These are phyloP conservation scores for Hymenoscyphus fraxineus DNA, from an alignment of 2,329 filamentous ascomycete species.

Conservation along the genomic window DNA sequence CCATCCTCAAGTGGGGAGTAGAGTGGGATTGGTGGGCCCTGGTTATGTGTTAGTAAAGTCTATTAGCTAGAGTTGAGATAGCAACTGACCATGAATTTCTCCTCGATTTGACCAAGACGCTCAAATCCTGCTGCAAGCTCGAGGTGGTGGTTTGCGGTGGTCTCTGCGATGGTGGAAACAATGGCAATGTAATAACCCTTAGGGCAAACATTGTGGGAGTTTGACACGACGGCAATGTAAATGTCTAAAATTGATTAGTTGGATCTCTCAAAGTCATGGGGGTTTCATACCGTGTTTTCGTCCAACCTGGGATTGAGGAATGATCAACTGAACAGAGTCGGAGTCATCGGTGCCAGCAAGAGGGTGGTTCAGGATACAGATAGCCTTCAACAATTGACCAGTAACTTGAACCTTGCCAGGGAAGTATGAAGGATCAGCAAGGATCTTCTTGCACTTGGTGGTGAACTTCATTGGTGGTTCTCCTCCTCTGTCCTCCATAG, in stretches of 20 bases:
- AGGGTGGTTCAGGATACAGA: constrained; percentile 96
- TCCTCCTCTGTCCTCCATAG: constrained; percentile 82
- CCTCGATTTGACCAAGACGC: constrained; percentile 87
- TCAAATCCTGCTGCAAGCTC: constrained; percentile 92
- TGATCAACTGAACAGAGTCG: constrained; percentile 93
- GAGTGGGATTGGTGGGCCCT: constrained; percentile 81
- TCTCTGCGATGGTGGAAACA: constrained; percentile 95
- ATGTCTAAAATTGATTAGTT: constrained; percentile 58
- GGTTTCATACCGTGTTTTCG: constrained; percentile 76
- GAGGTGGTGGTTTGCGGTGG: constrained; percentile 85
- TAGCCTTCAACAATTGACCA: constrained; percentile 89
- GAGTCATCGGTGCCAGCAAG: constrained; percentile 82
- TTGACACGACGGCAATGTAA: constrained; percentile 93
- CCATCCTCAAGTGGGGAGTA: constrained; percentile 88
- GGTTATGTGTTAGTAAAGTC: constrained; percentile 13
- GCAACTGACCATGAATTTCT: constrained; percentile 80
- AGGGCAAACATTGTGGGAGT: constrained; percentile 95
- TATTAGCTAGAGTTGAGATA: neutral
- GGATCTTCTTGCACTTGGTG: constrained; percentile 93
- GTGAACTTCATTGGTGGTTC: constrained; percentile 79
- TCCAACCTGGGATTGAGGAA: constrained; percentile 94
- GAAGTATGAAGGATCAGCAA: constrained; percentile 97
- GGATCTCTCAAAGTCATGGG: neutral
- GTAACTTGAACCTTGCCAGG: constrained; percentile 80
- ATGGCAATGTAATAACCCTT: constrained; percentile 99